Evolutionary conservation across 1,284 basidiomycete species (phyloP), one percentile per base, ranked within the genome.

Genomic region (Cryptococcus sp.): DNA sequence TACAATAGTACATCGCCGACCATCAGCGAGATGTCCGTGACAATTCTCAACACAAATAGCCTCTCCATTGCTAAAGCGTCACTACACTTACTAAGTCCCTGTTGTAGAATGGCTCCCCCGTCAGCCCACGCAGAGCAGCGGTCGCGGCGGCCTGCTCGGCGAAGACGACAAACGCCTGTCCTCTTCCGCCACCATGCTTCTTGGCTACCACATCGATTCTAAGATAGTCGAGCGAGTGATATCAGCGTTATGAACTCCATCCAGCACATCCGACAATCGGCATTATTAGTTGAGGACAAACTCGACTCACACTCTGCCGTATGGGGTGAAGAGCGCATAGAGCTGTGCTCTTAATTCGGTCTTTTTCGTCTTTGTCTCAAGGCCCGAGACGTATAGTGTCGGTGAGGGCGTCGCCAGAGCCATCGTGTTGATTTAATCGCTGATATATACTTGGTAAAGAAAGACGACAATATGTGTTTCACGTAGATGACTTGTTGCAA

Each of bases 151-250:
- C 85, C 58, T 93, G 85, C 80, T 94, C 92, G 61, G 86, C 85
- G 79, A 97, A 99, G 62, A 96, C 93, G 68, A 99, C 85, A 77
- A 97, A 99, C 1, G 95, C 95, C 80, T 97, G 94, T 2, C 95
- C 95, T 61, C 90, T 86, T 87, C 93, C 93, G 72, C 87, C 89
- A 54, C 84, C 62, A 53, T 76, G 70, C 64, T 97, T 93, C 45
- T 89, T 87, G n/a, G 95, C 93, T 52, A 98, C 86, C 51, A 99
- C 86, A 77, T 99, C 95, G 78, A 98, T 85, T 47, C 76, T 78
- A 44, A 44, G 41, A 44, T n/a, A 11, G 38, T n/a, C 38, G n/a
- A 44, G 41, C 41, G n/a, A 16, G n/a, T n/a, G n/a, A 5, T 22
- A n/a, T 44, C 29, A 34, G 29, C 29, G 13, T 13, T 7, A 34